Evolutionary conservation across 2,329 filamentous ascomycete species (phyloP).

Genomic region (Phyllosticta citriasiana): DNA sequence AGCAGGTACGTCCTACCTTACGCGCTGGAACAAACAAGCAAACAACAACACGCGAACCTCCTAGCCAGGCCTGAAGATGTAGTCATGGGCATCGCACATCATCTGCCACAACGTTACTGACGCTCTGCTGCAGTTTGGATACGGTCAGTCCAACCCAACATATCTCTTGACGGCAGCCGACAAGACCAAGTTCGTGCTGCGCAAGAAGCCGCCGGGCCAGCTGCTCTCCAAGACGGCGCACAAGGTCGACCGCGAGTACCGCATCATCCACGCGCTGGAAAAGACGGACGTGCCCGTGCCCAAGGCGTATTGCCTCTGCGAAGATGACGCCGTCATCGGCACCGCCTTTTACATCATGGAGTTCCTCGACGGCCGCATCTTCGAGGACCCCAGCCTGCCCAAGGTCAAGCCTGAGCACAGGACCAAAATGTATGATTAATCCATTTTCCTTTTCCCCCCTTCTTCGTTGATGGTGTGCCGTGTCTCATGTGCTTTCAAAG

Average conservation of each 20-base stretch:
- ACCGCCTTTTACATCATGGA: slow-evolving; percentile 97
- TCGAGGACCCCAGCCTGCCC: slow-evolving; percentile 78
- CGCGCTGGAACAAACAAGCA: neutral
- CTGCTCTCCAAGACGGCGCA: slow-evolving; percentile 90
- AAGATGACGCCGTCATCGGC: slow-evolving; percentile 69
- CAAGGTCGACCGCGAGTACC: slow-evolving; percentile 91
- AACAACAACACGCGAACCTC: neutral
- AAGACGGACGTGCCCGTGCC: slow-evolving; percentile 78
- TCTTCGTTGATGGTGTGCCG: neutral
- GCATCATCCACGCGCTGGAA: slow-evolving; percentile 74
- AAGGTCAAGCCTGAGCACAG: slow-evolving; percentile 59
- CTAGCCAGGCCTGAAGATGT: neutral
- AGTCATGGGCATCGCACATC: neutral
- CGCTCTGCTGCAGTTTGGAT: slow-evolving; percentile 61
- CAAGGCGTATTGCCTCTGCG: slow-evolving; percentile 72
- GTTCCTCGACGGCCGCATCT: slow-evolving; percentile 86
- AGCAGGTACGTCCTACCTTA: slow-evolving; percentile 55
- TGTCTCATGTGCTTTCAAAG: slow-evolving; percentile 25
- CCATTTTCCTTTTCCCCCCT: neutral
- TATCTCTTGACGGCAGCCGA: slow-evolving; percentile 70
- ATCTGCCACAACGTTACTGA: neutral
- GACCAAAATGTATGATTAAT: slow-evolving; percentile 51
- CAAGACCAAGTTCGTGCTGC: slow-evolving; percentile 69
- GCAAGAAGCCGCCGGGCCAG: slow-evolving; percentile 95
- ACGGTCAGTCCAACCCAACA: slow-evolving; percentile 94